A percentile compares a stretch with the other conserved stretches of the same genome.
Evolutionary conservation across 331 rosid species (phyloP).

Genomic region (Pyracantha coccinea): DNA sequence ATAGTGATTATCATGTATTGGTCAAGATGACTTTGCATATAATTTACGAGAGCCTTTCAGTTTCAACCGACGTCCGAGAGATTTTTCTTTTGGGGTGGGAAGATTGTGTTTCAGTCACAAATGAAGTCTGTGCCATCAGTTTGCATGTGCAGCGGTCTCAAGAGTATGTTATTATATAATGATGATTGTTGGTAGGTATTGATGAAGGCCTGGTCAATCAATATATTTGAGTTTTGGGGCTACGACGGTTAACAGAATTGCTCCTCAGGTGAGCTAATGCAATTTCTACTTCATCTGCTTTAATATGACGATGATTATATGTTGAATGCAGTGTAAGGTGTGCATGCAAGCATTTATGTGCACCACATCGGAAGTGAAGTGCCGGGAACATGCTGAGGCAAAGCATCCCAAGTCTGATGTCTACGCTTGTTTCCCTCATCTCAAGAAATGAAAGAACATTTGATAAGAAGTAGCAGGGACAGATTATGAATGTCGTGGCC

Average conservation of each 20-base stretch:
- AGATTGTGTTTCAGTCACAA: background rate
- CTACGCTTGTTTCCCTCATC: slow-evolving; percentile 70
- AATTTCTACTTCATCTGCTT: background rate
- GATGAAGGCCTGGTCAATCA: background rate
- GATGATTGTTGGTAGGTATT: background rate
- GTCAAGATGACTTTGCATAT: background rate
- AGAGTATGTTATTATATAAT: background rate
- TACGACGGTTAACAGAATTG: too few species aligned
- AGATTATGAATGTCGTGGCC: slow-evolving; percentile 2
- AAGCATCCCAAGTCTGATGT: slow-evolving; percentile 88
- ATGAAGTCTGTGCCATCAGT: background rate
- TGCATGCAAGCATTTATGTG: slow-evolving; percentile 94
- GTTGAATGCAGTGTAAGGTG: slow-evolving; percentile 75
- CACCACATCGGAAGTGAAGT: slow-evolving; percentile 89
- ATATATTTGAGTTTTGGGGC: background rate
- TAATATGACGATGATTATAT: background rate
- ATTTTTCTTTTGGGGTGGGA: background rate
- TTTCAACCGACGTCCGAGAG: background rate
- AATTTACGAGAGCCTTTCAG: background rate
- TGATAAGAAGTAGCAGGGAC: slow-evolving; percentile 5
- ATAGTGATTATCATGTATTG: background rate
- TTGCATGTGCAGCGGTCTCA: background rate
- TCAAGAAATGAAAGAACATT: slow-evolving; percentile 39
- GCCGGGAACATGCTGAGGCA: slow-evolving; percentile 97
- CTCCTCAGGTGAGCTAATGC: background rate